Conservation (phyloP, 331 rosid species). For the Rosa hybrid region DNA sequence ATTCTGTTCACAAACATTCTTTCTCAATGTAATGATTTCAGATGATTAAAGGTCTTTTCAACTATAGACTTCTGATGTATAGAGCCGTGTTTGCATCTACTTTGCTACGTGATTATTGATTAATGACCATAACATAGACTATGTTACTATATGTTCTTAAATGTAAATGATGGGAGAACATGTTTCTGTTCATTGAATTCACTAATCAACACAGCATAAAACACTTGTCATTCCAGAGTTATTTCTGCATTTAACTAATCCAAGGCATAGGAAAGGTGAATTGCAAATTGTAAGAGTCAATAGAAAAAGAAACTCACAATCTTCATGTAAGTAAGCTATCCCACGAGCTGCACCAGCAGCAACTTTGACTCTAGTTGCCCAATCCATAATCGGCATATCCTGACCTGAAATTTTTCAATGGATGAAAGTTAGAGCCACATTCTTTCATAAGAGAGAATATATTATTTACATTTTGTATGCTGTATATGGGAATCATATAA, state of each 20-base stretch:
- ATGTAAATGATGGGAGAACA: not conserved
- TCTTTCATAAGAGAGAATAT: conserved; percentile 1
- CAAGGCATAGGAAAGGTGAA: conserved; percentile 3
- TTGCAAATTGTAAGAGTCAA: conserved; percentile 6
- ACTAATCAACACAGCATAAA: not conserved
- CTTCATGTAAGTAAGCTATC: conserved; percentile 95
- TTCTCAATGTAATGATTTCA: not conserved
- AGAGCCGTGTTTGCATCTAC: not conserved
- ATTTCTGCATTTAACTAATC: not conserved
- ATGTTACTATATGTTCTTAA: not conserved
- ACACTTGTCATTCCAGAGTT: not conserved
- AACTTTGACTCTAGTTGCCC: conserved; percentile 85
- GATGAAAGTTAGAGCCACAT: conserved; percentile 17
- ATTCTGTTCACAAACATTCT: not conserved
- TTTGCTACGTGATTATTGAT: not conserved
- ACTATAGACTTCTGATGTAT: not conserved
- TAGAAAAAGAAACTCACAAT: conserved; percentile 57
- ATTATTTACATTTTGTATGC: not conserved
- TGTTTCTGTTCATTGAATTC: not conserved
- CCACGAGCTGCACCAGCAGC: conserved; percentile 99
- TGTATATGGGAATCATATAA: not conserved
- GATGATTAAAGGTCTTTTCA: not conserved
- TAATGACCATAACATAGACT: not conserved
- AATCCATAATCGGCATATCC: conserved; percentile 61
- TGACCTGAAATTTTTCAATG: conserved; percentile 43